Base-by-base conservation (phyloP, 257 asterid species). In the Paraleonurus japonicus region DNA sequence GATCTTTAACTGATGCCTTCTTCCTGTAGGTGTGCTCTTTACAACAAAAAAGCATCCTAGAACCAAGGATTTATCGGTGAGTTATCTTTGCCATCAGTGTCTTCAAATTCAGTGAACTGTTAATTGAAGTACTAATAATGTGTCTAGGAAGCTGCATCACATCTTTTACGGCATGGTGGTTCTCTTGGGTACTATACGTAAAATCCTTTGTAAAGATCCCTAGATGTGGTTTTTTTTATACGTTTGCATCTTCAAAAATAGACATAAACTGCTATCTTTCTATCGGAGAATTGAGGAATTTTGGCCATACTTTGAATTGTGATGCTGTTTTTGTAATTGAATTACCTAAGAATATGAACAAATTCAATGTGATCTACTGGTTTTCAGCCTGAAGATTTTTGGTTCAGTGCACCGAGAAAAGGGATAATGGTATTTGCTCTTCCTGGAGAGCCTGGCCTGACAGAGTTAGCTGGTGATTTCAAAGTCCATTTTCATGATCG, bases 391-490 rank as follows among this genome's bases (percentile, higher is more conserved):
- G 99, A 95, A 85, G 96, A 85, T 74, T 87, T 64, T 80, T 95
- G 99, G 99, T 90, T 95, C 78, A 85, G 85, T 72, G 98, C 99
- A 74, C 99, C 97, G 7, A 95, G 84, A 79, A 95, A 90, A 75
- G 99, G 98, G 75, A 86, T 90, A 73, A 84, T 92, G 92, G 97
- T 95, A 47, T 92, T 95, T 86, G 99, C 97, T 61, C 99, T 95
- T 80, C 99, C 98, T 51, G 99, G 99, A 71, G 98, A 92, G 79
- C 96, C 98, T 72, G 99, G 99, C 65, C 79, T 95, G 68, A 85
- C 98, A 7, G 91, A 90, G 76, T 78, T 95, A 80, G 81, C 92
- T 71, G 98, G 99, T 58, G 98, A 95, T 81, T 95, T 95, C 85
- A 95, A 90, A 82, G 85, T 95, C 81, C 96, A 92, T 77, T 95